Base-by-base conservation (phyloP, 495 filamentous ascomycete genomes). In the Lepraria neglecta region DNA sequence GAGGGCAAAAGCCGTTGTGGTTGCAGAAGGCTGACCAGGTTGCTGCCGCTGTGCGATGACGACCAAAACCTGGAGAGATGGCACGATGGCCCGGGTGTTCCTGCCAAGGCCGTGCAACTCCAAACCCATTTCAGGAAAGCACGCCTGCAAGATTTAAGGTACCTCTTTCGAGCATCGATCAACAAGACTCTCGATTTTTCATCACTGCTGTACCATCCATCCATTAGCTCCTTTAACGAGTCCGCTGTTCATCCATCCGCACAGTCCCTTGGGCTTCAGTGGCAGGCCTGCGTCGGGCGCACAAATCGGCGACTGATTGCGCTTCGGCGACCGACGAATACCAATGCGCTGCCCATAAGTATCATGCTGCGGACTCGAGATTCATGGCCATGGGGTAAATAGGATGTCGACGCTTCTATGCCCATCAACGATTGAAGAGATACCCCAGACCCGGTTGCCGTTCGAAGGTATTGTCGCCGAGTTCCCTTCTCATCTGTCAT, bases 81-180 rank as follows among this genome's bases (percentile, higher is more conserved):
- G n/a, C n/a, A n/a, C n/a, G n/a, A n/a, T n/a, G n/a, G n/a, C n/a
- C n/a, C 56, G 51, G 51, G 28, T 53, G 51, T 53, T 53, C 51
- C 51, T 53, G 51, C 51, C 51, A 53, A 53, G 51, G 30, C 51
- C 27, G 51, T 6, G 31, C 31, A 35, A 53, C 19, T 53, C 30
- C 51, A 31, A 35, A 30, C 28, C 51, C 15, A 30, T 9, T 33
- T 14, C 30, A 53, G 51, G 7, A 15, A 35, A 24, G n/a, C 9
- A 53, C n/a, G 3, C 14, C 48, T 53, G 30, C 31, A 15, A 21
- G 7, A 45, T n/a, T n/a, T n/a, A n/a, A n/a, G n/a, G n/a, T 17
- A 52, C 24, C 21, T 50, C 27, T 50, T 50, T 35, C 30, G 17
- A 33, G 6, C 11, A 38, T 17, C 4, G 24, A 52, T 33, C 28